Percentiles rank a stretch among this genome's conserved stretches.
phyloP scores from a whole-genome alignment of 257 asterid species.

The Gentiana macrophylla region DNA sequence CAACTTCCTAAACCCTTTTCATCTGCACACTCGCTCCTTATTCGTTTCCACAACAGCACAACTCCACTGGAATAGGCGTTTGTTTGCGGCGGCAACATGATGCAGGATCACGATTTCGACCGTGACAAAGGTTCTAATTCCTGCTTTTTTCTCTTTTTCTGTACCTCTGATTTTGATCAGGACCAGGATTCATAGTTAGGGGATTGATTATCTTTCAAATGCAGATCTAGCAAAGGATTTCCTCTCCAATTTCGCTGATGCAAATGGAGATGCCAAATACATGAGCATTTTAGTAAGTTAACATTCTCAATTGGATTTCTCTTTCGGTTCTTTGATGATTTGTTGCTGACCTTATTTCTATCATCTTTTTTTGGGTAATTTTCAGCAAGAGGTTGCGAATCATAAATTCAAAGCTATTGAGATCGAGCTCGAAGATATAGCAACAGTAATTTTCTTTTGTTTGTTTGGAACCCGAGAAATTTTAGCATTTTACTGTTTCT shows the following conservation, averaged over 20 bases:
- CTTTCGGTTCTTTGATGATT: not conserved
- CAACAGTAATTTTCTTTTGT: constrained; percentile 31
- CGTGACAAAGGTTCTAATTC: constrained; percentile 45
- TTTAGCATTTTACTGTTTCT: not conserved
- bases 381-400: constrained; percentile 94
- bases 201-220: constrained; percentile 7
- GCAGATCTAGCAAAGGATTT: constrained; percentile 78
- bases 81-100: constrained; percentile 17
- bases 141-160: not conserved
- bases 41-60: constrained; percentile 5
- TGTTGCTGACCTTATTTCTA: not conserved
- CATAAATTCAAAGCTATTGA: constrained; percentile 67
- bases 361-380: not conserved
- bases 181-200: no score
- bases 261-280: constrained; percentile 67
- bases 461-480: not conserved
- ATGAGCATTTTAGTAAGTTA: constrained; percentile 55
- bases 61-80: constrained; percentile 1
- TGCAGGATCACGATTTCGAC: constrained; percentile 53
- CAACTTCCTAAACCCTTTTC: constrained; percentile 3
- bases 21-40: constrained; percentile 1
- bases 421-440: constrained; percentile 80
- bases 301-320: not conserved
- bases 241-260: constrained; percentile 56
- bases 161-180: not conserved